Evolutionary conservation across 2,329 filamentous ascomycete species (phyloP).

Genomic region (Fusarium sp.): DNA sequence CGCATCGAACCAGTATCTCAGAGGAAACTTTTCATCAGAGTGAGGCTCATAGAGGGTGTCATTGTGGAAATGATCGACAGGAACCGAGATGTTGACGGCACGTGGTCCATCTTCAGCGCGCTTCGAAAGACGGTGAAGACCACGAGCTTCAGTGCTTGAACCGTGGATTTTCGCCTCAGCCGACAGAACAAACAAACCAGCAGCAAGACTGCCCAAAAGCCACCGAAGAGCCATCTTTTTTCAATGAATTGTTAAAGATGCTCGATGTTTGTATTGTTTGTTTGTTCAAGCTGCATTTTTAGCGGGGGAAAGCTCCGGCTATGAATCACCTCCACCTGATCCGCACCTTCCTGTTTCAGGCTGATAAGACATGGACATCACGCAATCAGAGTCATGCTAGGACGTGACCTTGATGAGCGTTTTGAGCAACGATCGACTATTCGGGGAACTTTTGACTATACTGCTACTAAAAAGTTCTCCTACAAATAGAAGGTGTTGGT

Average conservation of each 20-base stretch:
- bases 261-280: neutral
- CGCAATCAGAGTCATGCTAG: neutral
- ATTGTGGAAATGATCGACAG: constrained; percentile 84
- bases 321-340: neutral
- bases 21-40: constrained; percentile 68
- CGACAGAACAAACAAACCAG: constrained; percentile 10
- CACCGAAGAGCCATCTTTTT: constrained; percentile 19
- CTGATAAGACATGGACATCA: neutral
- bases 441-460: neutral
- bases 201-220: constrained; percentile 16
- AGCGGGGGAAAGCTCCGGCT: neutral
- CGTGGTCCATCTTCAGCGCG: constrained; percentile 3
- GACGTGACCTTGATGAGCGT: neutral
- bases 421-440: neutral
- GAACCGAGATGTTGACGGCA: constrained; percentile 52
- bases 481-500: neutral
- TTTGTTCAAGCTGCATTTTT: neutral
- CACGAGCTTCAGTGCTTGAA: neutral
- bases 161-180: neutral
- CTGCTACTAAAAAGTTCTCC: neutral
- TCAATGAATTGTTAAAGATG: constrained; percentile 1
- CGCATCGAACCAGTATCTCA: constrained; percentile 86
- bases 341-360: constrained; percentile 4
- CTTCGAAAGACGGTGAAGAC: neutral
- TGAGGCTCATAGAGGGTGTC: constrained; percentile 80